These are phyloP conservation scores for Nigrospora sphaerica DNA, from an alignment of 2,329 filamentous ascomycete species.

Conservation along the genomic window DNA sequence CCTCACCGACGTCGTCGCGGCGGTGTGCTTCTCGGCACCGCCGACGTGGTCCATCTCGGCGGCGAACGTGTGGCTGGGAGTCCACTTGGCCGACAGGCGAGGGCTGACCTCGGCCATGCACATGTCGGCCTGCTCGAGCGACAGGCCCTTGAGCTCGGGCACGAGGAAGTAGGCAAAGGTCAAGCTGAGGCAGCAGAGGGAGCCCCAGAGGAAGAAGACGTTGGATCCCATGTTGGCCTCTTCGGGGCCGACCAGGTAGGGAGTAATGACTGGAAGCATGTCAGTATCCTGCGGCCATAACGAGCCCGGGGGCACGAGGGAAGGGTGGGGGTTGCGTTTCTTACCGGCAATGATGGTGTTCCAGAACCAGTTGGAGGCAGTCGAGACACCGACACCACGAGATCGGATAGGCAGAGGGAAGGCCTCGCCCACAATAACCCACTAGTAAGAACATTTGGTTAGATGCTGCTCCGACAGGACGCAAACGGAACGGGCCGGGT, in stretches of 20 bases:
- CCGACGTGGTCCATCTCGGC: conserved; percentile 20
- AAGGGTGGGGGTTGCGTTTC: conserved; percentile 2
- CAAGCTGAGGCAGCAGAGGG: conserved; percentile 52
- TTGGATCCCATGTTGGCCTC: conserved; percentile 60
- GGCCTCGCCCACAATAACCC: conserved; percentile 79
- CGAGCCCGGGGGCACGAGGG: too few species aligned
- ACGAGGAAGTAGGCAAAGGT: conserved; percentile 68
- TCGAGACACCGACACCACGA: conserved; percentile 79
- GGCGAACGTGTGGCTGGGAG: conserved; percentile 25
- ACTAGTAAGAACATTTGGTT: not conserved
- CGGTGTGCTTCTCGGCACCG: conserved; percentile 13
- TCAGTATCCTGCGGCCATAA: not conserved
- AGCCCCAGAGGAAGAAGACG: conserved; percentile 72
- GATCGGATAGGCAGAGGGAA: conserved; percentile 86
- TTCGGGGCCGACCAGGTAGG: conserved; percentile 57
- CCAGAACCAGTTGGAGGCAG: conserved; percentile 89
- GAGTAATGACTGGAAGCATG: conserved; percentile 51
- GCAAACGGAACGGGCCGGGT: too few species aligned
- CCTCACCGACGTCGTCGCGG: conserved; percentile 10
- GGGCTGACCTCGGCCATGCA: conserved; percentile 44
- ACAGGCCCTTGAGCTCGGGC: conserved; percentile 68
- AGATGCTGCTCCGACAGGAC: too few species aligned
- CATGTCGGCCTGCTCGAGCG: conserved; percentile 68
- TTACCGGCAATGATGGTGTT: conserved; percentile 58
- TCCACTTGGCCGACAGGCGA: conserved; percentile 25